These are phyloP conservation scores for Globisporangium spiculum DNA, from an alignment of 352 stramenopile species.

Conservation along the genomic window DNA sequence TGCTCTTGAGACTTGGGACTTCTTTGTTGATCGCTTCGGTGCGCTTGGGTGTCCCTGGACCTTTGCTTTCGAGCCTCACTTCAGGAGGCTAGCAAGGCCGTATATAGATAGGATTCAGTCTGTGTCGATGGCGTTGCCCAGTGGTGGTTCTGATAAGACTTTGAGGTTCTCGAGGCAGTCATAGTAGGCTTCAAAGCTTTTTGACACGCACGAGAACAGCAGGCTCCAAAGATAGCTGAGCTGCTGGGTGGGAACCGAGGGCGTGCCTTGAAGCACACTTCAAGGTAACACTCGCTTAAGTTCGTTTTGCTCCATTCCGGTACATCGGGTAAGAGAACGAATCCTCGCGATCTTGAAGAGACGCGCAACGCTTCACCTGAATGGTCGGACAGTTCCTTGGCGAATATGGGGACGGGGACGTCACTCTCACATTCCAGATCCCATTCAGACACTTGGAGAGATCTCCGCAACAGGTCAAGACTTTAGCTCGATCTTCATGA, in stretches of 20 bases:
- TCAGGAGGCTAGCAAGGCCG: not conserved
- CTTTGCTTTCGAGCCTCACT: not conserved
- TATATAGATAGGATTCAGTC: constrained; percentile 7
- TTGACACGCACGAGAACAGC: not conserved
- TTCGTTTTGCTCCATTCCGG: not conserved
- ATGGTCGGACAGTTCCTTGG: not conserved
- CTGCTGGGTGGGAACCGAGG: not conserved
- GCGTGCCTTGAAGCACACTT: not conserved
- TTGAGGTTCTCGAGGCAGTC: not conserved
- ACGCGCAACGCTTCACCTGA: not conserved
- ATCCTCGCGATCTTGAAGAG: not conserved
- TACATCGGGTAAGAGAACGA: not conserved
- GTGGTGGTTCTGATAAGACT: constrained; percentile 2
- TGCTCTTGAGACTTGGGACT: not conserved
- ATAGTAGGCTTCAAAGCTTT: not conserved
- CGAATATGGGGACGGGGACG: not conserved
- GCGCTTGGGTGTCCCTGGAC: not conserved
- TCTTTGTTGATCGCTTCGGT: constrained; percentile 1
- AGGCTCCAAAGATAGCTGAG: constrained; percentile 7
- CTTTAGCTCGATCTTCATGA: not conserved
- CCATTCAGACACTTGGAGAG: not conserved
- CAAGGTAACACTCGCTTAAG: not conserved
- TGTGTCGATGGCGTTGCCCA: not conserved
- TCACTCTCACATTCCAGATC: not conserved
- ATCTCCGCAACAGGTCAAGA: not conserved